A percentile compares a stretch with the other conserved stretches of the same genome.
Conservation (phyloP, 352 stramenopile species). For the Pythium guiyangense region DNA sequence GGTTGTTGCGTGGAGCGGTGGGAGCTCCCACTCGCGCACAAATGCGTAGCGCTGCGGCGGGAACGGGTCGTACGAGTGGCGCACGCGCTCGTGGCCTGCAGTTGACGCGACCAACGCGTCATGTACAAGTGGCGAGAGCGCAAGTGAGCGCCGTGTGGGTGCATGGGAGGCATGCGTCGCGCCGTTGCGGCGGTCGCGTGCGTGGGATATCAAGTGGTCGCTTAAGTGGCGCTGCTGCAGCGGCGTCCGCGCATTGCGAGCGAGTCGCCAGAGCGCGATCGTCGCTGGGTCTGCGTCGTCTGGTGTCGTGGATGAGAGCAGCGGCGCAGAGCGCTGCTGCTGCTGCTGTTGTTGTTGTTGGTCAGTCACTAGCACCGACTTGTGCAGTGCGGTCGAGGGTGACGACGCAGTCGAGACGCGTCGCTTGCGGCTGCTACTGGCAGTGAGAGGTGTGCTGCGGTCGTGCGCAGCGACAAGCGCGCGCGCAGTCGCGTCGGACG, state of each 20-base stretch:
- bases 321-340: background rate
- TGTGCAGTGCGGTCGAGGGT: background rate
- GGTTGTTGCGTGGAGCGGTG: conserved; percentile 1
- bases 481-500: conserved; percentile 13
- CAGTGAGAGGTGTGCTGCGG: background rate
- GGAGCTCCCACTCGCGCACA: conserved; percentile 13
- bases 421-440: background rate
- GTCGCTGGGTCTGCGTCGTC: background rate
- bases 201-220: background rate
- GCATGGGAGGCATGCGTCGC: background rate
- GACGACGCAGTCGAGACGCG: background rate
- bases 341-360: background rate
- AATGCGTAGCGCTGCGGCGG: conserved; percentile 19
- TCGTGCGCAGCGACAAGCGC: background rate
- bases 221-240: background rate
- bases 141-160: background rate
- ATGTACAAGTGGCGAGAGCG: conserved; percentile 1
- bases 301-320: background rate
- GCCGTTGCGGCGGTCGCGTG: background rate
- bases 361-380: no score
- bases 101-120: conserved; percentile 8
- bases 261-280: background rate
- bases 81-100: conserved; percentile 3
- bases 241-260: background rate
- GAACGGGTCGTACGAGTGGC: conserved; percentile 24